Conservation (phyloP, 192 early-diverging fungal genomes). For the Rhizophagus clarus region DNA sequence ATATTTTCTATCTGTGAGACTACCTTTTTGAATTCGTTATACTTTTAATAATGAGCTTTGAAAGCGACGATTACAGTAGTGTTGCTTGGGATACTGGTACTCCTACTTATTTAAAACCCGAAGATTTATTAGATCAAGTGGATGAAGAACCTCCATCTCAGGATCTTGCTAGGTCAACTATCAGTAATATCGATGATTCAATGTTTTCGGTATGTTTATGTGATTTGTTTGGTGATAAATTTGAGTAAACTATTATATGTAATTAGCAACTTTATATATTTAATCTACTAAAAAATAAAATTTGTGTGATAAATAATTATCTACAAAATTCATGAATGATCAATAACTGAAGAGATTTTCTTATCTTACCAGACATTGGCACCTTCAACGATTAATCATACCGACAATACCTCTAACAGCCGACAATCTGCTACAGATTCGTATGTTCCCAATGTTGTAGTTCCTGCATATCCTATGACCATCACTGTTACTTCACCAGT, state of each 20-base stretch:
- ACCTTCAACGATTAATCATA: neutral
- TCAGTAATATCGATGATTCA: neutral
- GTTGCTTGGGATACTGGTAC: constrained; percentile 23
- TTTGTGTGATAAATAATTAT: neutral
- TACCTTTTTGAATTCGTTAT: neutral
- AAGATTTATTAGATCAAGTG: constrained; percentile 1
- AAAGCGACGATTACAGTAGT: constrained; percentile 19
- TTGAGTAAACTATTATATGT: neutral
- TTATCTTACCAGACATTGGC: neutral
- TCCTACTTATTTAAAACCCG: constrained; percentile 2
- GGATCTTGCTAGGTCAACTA: neutral
- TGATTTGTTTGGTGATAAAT: neutral
- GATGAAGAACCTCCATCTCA: neutral
- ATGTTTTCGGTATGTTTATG: constrained; percentile 6
- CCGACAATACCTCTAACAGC: neutral
- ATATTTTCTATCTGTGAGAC: neutral
- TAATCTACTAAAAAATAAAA: neutral
- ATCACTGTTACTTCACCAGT: constrained; percentile 77
- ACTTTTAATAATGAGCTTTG: neutral
- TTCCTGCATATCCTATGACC: constrained; percentile 42
- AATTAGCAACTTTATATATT: neutral
- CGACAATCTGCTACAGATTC: neutral
- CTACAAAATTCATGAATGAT: neutral
- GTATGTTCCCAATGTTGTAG: neutral
- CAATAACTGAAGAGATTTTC: neutral